Evolutionary conservation across 441 rosid genomes (phyloP).

Genomic region (Bocquillonia castaneifolia): DNA sequence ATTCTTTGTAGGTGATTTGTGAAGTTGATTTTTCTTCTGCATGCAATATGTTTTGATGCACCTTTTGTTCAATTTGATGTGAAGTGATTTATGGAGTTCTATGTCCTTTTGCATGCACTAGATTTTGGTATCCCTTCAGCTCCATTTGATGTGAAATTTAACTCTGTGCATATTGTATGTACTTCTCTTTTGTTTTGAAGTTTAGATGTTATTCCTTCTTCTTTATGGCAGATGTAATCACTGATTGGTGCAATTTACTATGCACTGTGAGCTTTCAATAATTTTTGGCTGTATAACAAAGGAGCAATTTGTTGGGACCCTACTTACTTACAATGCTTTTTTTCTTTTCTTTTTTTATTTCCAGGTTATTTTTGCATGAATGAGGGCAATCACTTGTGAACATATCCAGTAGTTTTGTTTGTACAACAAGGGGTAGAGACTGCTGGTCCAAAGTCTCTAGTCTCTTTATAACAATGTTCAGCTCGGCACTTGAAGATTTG

Average conservation of each 20-base stretch:
- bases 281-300: not conserved
- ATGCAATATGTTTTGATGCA: too few species aligned
- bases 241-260: not conserved
- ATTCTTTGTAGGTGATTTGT: not conserved
- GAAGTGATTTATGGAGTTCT: too few species aligned
- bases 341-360: conserved; percentile 4
- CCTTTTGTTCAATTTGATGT: too few species aligned
- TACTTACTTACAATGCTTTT: not conserved
- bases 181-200: not conserved
- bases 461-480: conserved; percentile 35
- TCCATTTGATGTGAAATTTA: conserved; percentile 2
- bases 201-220: not conserved
- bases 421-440: conserved; percentile 9
- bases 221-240: not conserved
- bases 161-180: not conserved
- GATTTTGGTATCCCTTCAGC: not conserved
- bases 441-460: conserved; percentile 19
- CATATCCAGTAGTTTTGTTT: conserved; percentile 12
- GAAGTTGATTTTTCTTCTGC: too few species aligned
- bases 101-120: not conserved
- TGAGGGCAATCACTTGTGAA: conserved; percentile 13
- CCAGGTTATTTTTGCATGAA: conserved; percentile 18
- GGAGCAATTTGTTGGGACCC: not conserved
- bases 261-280: conserved; percentile 1
- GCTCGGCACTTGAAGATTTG: conserved; percentile 32